These are phyloP conservation scores for Paspalum notatum DNA, from an alignment of 176 grass and related monocot genomes.

Conservation along the genomic window DNA sequence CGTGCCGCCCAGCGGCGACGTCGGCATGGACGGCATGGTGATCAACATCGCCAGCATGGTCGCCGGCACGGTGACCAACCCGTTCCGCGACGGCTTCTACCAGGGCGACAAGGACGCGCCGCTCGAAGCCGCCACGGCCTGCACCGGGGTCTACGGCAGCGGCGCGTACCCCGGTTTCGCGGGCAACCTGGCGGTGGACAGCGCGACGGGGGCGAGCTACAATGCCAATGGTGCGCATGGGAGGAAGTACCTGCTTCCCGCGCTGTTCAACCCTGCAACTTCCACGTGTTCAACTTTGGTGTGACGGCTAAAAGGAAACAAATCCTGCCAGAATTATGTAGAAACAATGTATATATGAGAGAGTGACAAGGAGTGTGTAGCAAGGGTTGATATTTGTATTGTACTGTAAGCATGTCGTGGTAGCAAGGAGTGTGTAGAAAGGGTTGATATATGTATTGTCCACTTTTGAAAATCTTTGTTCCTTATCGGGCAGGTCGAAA, in stretches of 20 bases:
- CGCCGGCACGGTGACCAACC: constrained; percentile 69
- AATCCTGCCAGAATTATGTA: neutral
- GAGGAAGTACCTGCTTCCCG: constrained; percentile 80
- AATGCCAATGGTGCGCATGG: constrained; percentile 66
- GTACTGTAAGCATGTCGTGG: too few species aligned
- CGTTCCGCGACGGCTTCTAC: constrained; percentile 73
- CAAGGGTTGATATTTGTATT: neutral
- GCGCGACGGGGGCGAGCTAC: constrained; percentile 65
- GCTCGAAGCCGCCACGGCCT: constrained; percentile 80
- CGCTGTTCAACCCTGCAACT: constrained; percentile 66
- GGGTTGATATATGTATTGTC: neutral
- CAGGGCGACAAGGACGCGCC: constrained; percentile 67
- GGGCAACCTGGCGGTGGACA: constrained; percentile 62
- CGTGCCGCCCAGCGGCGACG: constrained; percentile 63
- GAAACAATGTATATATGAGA: neutral
- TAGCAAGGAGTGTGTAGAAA: neutral
- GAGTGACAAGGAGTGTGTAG: neutral
- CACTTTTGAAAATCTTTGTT: neutral
- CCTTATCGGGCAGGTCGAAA: neutral
- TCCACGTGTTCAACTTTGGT: constrained; percentile 70
- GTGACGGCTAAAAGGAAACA: constrained; percentile 8
- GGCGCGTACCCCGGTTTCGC: constrained; percentile 77
- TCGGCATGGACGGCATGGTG: constrained; percentile 74
- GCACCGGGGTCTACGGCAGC: constrained; percentile 64
- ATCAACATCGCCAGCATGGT: constrained; percentile 83